Conservation (phyloP, 441 rosid genomes). For the Francoa sonchifolia region DNA sequence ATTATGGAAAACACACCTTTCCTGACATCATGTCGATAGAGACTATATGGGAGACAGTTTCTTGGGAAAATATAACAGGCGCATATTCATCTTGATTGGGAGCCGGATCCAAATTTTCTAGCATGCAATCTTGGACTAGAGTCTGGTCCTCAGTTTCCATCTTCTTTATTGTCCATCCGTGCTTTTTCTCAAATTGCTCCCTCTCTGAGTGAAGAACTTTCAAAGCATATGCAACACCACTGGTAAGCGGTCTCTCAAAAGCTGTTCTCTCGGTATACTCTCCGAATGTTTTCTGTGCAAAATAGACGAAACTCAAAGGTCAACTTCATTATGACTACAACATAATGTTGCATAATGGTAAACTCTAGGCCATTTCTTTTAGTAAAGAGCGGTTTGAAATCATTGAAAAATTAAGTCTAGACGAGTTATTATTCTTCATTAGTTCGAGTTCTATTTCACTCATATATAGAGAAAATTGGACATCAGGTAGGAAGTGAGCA, state of each 20-base stretch:
- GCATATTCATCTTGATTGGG: slow-evolving; percentile 90
- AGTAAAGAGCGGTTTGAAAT: no score
- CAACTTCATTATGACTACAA: slow-evolving; percentile 4
- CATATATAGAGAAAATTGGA: neutral
- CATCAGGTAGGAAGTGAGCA: neutral
- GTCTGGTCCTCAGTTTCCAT: slow-evolving; percentile 89
- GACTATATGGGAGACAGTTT: slow-evolving; percentile 90
- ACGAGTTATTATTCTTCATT: no score
- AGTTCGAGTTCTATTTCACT: neutral
- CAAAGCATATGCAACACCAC: slow-evolving; percentile 97
- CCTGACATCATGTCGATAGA: slow-evolving; percentile 99
- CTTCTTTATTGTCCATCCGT: slow-evolving; percentile 74
- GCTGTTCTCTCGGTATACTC: slow-evolving; percentile 89
- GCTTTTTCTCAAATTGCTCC: slow-evolving; percentile 68
- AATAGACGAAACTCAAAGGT: slow-evolving; percentile 3
- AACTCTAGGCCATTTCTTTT: slow-evolving; percentile 1
- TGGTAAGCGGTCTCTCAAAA: slow-evolving; percentile 96
- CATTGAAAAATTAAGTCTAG: no score
- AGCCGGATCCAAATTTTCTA: slow-evolving; percentile 76
- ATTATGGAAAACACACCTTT: slow-evolving; percentile 57
- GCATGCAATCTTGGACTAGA: slow-evolving; percentile 66
- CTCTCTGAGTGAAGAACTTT: slow-evolving; percentile 86
- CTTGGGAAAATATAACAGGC: slow-evolving; percentile 89
- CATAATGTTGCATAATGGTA: neutral
- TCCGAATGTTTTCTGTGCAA: slow-evolving; percentile 68